Evolutionary conservation across 805 yeast genomes (phyloP).

Genomic region (Schwanniomyces vanrijiae): DNA sequence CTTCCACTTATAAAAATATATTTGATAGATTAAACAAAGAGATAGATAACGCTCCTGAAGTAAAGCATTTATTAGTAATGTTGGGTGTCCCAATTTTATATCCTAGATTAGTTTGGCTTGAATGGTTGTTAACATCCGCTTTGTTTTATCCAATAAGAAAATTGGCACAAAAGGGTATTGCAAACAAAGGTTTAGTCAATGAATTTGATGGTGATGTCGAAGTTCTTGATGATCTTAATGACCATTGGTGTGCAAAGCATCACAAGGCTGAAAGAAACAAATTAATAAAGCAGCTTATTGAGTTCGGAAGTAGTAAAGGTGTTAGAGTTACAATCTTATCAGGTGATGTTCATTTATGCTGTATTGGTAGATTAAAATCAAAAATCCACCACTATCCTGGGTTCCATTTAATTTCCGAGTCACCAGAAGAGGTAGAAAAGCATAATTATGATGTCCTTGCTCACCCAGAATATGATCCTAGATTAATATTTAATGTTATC

Average conservation of each 20-base stretch:
- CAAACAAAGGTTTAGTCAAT: conserved; percentile 74
- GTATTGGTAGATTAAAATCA: conserved; percentile 74
- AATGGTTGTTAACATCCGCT: conserved; percentile 64
- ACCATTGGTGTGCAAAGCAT: conserved; percentile 91
- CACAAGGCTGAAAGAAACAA: conserved; percentile 85
- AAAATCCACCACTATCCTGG: conserved; percentile 39
- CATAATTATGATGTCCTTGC: conserved; percentile 40
- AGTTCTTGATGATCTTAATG: conserved; percentile 88
- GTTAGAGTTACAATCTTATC: conserved; percentile 80
- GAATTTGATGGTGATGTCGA: conserved; percentile 92
- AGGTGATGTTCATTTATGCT: conserved; percentile 93
- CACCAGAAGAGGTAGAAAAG: conserved; percentile 28
- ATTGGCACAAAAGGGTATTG: conserved; percentile 58
- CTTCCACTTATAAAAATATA: conserved; percentile 55
- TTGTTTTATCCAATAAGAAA: conserved; percentile 61
- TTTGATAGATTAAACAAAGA: conserved; percentile 64
- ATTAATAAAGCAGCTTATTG: conserved; percentile 59
- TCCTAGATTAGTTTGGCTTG: conserved; percentile 92
- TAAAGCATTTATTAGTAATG: conserved; percentile 78
- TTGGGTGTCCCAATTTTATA: conserved; percentile 94
- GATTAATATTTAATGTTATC: conserved; percentile 78
- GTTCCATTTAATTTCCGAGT: conserved; percentile 16
- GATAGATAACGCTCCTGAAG: conserved; percentile 46
- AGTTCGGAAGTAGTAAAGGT: conserved; percentile 61
- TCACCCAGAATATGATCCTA: conserved; percentile 66